Evolutionary conservation across 805 yeast species (phyloP).

Genomic region (Pichia californica): DNA sequence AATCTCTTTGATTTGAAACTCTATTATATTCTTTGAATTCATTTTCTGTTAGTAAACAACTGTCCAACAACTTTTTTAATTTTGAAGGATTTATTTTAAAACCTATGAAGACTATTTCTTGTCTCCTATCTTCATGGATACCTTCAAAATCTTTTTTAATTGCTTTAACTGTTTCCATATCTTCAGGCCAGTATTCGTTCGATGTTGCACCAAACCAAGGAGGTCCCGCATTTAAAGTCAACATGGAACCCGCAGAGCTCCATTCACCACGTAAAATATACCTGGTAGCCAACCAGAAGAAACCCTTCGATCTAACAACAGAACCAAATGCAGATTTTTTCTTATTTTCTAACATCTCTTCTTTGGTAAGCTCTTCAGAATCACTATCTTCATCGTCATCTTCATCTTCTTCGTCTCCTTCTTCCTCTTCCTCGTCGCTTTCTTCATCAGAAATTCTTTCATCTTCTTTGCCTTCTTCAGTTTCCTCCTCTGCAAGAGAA

Average conservation of each 20-base stretch:
- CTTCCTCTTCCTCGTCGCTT: constrained; percentile 16
- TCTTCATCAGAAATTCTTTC: constrained; percentile 3
- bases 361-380: constrained; percentile 36
- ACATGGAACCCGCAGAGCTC: constrained; percentile 12
- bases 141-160: constrained; percentile 34
- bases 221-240: constrained; percentile 5
- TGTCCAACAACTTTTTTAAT: constrained; percentile 29
- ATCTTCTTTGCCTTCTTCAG: background rate
- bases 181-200: constrained; percentile 2
- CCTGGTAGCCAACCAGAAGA: constrained; percentile 10
- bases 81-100: constrained; percentile 27
- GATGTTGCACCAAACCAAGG: constrained; percentile 8
- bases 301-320: constrained; percentile 9
- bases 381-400: constrained; percentile 43
- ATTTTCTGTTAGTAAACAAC: constrained; percentile 34
- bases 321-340: constrained; percentile 7
- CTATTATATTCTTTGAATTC: constrained; percentile 29
- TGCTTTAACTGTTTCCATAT: constrained; percentile 8
- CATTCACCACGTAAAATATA: constrained; percentile 14
- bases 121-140: constrained; percentile 37
- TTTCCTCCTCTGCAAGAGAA: constrained; percentile 4
- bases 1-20: constrained; percentile 25
- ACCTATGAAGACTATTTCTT: constrained; percentile 42
- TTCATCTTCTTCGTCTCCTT: constrained; percentile 65
- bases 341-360: constrained; percentile 39